Percentiles rank a stretch among this genome's conserved stretches.
These are phyloP conservation scores for Poteriospumella lacustris DNA, from an alignment of 108 stramenopile genomes.

Conservation along the genomic window DNA sequence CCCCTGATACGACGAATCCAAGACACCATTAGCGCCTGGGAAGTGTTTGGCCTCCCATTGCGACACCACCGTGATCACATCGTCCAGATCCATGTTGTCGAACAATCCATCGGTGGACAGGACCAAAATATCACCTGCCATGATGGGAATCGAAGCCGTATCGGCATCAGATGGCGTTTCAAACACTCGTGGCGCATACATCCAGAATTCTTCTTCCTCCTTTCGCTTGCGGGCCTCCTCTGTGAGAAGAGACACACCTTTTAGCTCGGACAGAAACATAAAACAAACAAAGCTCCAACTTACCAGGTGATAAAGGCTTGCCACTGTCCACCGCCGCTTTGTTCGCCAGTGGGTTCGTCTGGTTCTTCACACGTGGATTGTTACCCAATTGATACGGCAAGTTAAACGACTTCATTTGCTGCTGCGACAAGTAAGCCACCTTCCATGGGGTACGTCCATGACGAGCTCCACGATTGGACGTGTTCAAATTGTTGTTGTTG, in stretches of 20 bases:
- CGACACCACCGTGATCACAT: conserved; percentile 69
- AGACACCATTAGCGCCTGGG: conserved; percentile 9
- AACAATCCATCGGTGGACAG: conserved; percentile 92
- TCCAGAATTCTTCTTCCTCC: not conserved
- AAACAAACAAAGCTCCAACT: no score
- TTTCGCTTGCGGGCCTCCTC: not conserved
- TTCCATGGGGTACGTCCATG: no score
- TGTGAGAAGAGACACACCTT: no score
- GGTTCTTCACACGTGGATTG: no score
- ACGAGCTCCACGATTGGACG: no score
- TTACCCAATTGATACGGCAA: conserved; percentile 88
- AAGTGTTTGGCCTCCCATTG: conserved; percentile 82
- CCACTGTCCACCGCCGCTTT: no score
- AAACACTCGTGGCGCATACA: conserved; percentile 42
- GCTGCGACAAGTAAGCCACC: conserved; percentile 84
- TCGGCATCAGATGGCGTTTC: conserved; percentile 74
- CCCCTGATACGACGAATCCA: not conserved
- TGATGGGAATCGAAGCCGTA: conserved; percentile 76
- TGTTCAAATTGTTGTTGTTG: no score
- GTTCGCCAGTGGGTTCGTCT: no score
- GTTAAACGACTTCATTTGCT: conserved; percentile 87
- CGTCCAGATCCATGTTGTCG: conserved; percentile 91
- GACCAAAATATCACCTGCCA: conserved; percentile 86
- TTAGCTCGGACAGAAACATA: no score
- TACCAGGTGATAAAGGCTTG: no score